phyloP scores from a whole-genome alignment of 2,329 filamentous ascomycete species.

The Uncinocarpus reesii region DNA sequence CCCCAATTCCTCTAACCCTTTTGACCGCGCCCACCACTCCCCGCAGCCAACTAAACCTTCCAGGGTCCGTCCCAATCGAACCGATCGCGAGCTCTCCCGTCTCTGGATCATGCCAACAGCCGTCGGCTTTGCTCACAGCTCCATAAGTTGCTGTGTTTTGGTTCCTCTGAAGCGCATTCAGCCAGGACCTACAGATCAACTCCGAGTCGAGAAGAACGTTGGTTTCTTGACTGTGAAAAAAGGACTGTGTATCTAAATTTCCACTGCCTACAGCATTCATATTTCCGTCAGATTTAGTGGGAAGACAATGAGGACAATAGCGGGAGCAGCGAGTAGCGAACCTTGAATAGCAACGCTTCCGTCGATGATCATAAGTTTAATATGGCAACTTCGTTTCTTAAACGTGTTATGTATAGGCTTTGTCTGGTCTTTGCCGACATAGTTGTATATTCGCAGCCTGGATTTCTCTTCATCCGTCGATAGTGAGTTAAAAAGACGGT shows the following conservation, averaged over 20 bases:
- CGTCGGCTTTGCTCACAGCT: slow-evolving; percentile 44
- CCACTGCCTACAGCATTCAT: slow-evolving; percentile 44
- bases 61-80: slow-evolving; percentile 45
- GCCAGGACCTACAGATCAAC: slow-evolving; percentile 53
- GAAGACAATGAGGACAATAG: not conserved
- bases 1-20: slow-evolving; percentile 47
- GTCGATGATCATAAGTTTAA: slow-evolving; percentile 69
- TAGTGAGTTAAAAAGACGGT: slow-evolving; percentile 49
- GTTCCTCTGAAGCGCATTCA: slow-evolving; percentile 51
- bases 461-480: slow-evolving; percentile 42
- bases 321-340: slow-evolving; percentile 5
- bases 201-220: slow-evolving; percentile 63
- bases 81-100: slow-evolving; percentile 41
- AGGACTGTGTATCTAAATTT: slow-evolving; percentile 72
- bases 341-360: slow-evolving; percentile 57
- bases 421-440: slow-evolving; percentile 63
- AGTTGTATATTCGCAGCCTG: slow-evolving; percentile 55
- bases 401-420: slow-evolving; percentile 55
- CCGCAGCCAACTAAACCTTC: slow-evolving; percentile 49
- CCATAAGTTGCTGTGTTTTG: slow-evolving; percentile 58
- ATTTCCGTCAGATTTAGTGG: not conserved
- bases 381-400: slow-evolving; percentile 60
- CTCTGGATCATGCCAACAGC: slow-evolving; percentile 50
- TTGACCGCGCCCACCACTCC: slow-evolving; percentile 49
- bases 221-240: slow-evolving; percentile 68